Base-by-base conservation (phyloP, 2,329 filamentous ascomycete species). In the Cadophora luteo-olivacea region DNA sequence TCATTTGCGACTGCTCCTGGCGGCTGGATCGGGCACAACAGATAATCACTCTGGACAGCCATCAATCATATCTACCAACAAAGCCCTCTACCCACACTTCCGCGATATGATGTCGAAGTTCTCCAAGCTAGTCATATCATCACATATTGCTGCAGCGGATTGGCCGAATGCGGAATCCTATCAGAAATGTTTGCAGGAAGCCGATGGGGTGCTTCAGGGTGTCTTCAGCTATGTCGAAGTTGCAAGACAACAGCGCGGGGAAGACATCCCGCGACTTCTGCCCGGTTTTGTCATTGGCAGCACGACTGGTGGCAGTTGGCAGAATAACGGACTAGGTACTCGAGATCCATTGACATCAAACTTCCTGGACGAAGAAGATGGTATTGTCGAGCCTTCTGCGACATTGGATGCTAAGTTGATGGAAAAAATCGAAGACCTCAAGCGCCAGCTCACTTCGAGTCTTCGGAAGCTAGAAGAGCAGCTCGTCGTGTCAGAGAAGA, bases 61-160 rank as follows among this genome's bases (percentile, higher is more conserved):
- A 4, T 98, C 96, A n/a, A 97, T 99, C 76, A 99, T 99, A 69
- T 97, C 94, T 7, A 97, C 93, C 5, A 99, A 99, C 84, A 98
- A 98, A 80, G 92, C 94, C 0, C 84, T 99, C 19, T 98, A 98
- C 77, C 96, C 96, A 29, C 94, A 98, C 80, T 99, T 99, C 81
- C 87, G 96, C 65, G 96, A 98, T 78, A 98, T 98, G 90, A 99
- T 99, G 96, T 98, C 96, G 55, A 94, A 97, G 75, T 99, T 99
- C 79, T 98, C 96, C n/a, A 99, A 99, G 80, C 85, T 99, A 11
- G 96, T 99, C 55, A 90, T 99, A 61, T 99, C 96, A 2, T 98
- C 96, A 16, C 96, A 99, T 78, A 97, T 99, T 78, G 96, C 96
- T 49, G 94, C 95, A 6, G 93, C 95, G 41, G 96, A 99, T 81